phyloP scores from a whole-genome alignment of 2,329 filamentous ascomycete species.

The Fusarium compactum region DNA sequence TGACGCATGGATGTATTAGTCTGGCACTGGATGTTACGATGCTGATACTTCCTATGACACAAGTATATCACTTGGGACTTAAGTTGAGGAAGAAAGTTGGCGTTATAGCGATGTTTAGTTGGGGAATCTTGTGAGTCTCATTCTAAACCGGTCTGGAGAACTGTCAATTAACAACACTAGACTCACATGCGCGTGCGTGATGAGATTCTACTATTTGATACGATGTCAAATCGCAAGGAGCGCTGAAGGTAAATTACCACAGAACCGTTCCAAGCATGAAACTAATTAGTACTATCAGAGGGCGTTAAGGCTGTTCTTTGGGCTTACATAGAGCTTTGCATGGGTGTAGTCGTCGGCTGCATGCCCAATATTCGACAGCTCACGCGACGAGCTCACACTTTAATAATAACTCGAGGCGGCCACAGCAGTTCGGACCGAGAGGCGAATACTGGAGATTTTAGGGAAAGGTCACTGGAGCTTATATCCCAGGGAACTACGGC shows the following conservation, averaged over 20 bases:
- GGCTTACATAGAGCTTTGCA: not conserved
- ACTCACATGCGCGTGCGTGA: not conserved
- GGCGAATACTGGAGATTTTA: not conserved
- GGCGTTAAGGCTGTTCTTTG: not conserved
- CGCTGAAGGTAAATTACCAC: not conserved
- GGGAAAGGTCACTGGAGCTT: not conserved
- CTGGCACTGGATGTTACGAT: not conserved
- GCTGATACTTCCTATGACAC: not conserved
- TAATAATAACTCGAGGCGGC: rapidly evolving
- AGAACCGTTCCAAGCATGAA: rapidly evolving
- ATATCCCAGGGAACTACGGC: not conserved
- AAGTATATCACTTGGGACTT: not conserved
- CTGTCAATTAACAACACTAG: not conserved
- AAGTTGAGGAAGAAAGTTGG: not conserved
- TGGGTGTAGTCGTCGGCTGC: not conserved
- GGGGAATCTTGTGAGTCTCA: not conserved
- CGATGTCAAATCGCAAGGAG: not conserved
- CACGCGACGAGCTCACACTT: rapidly evolving
- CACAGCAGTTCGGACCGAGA: rapidly evolving
- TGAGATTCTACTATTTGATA: not conserved
- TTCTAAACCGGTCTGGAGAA: too few relatives aligned
- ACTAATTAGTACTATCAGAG: not conserved
- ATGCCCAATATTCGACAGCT: not conserved
- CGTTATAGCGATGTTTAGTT: not conserved
- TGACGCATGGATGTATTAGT: not conserved